Percentiles rank a stretch among this genome's conserved stretches.
Conservation (phyloP, 805 yeast genomes). For the Wickerhamomyces xylosicus region DNA sequence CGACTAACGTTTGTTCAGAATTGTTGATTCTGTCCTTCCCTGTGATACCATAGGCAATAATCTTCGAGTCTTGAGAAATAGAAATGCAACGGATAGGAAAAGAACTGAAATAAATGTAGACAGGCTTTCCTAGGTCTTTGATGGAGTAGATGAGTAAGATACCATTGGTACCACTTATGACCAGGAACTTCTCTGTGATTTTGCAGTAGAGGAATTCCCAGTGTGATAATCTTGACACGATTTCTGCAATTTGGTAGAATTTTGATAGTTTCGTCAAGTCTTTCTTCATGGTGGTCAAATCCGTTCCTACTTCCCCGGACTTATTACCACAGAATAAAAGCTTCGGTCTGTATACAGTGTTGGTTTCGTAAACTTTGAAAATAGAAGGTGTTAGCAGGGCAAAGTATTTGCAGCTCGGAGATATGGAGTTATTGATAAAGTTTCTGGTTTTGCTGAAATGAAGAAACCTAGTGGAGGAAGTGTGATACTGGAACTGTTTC, state of each 20-base stretch:
- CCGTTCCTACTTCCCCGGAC: constrained; percentile 57
- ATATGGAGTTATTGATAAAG: constrained; percentile 14
- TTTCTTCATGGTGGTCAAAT: constrained; percentile 28
- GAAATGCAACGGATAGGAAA: constrained; percentile 77
- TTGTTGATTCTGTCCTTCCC: constrained; percentile 64
- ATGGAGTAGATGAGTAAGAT: constrained; percentile 57
- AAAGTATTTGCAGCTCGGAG: constrained; percentile 56
- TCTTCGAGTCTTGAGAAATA: constrained; percentile 50
- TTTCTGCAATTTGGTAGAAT: constrained; percentile 6
- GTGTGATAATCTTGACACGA: constrained; percentile 22
- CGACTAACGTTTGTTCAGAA: constrained; percentile 67
- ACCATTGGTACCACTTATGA: constrained; percentile 65
- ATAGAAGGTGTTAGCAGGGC: constrained; percentile 55
- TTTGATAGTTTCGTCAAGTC: constrained; percentile 12
- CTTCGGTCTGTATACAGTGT: constrained; percentile 38
- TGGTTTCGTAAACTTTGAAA: constrained; percentile 65
- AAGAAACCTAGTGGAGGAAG: constrained; percentile 39
- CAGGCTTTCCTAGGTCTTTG: constrained; percentile 42
- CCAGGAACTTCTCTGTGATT: constrained; percentile 45
- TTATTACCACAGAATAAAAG: constrained; percentile 59
- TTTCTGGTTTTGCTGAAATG: constrained; percentile 40
- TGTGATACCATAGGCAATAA: constrained; percentile 73
- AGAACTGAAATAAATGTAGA: constrained; percentile 58
- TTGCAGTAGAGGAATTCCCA: constrained; percentile 58
- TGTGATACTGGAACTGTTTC: constrained; percentile 41